Evolutionary conservation across 257 asterid genomes (phyloP), one percentile per base, ranked within the genome.

Genomic region (Gentiana straminea): DNA sequence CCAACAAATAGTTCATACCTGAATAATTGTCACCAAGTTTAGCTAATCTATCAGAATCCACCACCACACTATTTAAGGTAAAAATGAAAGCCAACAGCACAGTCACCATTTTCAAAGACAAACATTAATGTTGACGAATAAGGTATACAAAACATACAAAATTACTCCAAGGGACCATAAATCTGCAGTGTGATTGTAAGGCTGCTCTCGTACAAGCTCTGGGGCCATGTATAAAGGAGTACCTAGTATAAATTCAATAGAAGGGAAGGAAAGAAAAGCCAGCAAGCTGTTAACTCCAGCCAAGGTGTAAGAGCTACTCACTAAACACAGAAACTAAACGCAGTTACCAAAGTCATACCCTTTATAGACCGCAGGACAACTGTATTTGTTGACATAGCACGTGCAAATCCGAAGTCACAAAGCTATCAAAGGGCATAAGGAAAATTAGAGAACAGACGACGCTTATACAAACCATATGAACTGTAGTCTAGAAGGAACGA

Each of bases 211-310:
- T 67, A 92, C 97, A 79, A 92, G 79, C 75, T 92, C 99, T 35
- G 99, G 97, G 59, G 99, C 99, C 99, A 92, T 92, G 83, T 92
- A 92, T 59, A 92, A 73, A 34, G 99, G 99, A 66, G 97, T 92
- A 64, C 99, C 99, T 92, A 70, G 62, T 5, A 63, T 54, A 69
- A 60, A 63, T 49, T 55, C 55, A 12, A 59, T 35, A 49, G 61
- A 67, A 47, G 64, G 62, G 60, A 55, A 44, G 67, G 61, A 60
- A 47, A 68, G 55, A 55, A 64, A 43, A 62, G 39, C 52, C 12
- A 55, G 68, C 57, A 15, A 51, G 68, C 61, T 54, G 35, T 44
- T n/a, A 54, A 52, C 63, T 52, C 58, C 61, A 52, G 7, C 52
- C 3, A 35, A 35, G 35, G 33, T 39, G 24, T 4, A 8, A 6